These are phyloP conservation scores for Dactylonectria estremocensis DNA, from an alignment of 2,329 filamentous ascomycete genomes.

Conservation along the genomic window DNA sequence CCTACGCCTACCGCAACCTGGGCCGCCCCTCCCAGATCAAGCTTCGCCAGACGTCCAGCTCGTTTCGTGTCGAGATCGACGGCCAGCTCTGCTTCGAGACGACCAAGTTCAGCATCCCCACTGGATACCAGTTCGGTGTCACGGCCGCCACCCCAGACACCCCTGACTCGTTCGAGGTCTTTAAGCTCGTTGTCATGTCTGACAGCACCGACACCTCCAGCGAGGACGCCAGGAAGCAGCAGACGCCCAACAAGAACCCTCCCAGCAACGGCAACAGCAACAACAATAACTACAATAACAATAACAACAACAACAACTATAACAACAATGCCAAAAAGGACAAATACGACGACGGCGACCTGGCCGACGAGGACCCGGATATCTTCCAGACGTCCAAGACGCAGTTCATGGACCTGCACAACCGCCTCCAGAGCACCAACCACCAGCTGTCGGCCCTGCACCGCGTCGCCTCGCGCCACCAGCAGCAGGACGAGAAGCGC, in stretches of 20 bases:
- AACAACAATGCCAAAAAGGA: slow-evolving; percentile 45
- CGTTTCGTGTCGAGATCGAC: slow-evolving; percentile 86
- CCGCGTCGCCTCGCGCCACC: slow-evolving; percentile 67
- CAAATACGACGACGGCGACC: slow-evolving; percentile 56
- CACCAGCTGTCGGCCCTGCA: slow-evolving; percentile 78
- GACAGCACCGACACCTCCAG: slow-evolving; percentile 56
- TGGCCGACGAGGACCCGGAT: slow-evolving; percentile 65
- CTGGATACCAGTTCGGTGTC: slow-evolving; percentile 88
- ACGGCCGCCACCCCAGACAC: slow-evolving; percentile 91
- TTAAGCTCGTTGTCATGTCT: slow-evolving; percentile 84
- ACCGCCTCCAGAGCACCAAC: slow-evolving; percentile 81
- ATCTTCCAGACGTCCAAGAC: slow-evolving; percentile 64
- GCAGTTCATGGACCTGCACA: slow-evolving; percentile 89
- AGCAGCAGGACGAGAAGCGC: slow-evolving; percentile 68
- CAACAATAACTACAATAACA: slow-evolving; percentile 45
- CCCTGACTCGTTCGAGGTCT: slow-evolving; percentile 94
- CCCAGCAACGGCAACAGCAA: slow-evolving; percentile 48
- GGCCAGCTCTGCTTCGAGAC: slow-evolving; percentile 87
- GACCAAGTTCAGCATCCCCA: slow-evolving; percentile 82
- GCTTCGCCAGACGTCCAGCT: slow-evolving; percentile 74
- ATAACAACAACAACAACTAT: slow-evolving; percentile 55
- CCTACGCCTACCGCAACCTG: slow-evolving; percentile 91
- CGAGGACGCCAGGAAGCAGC: slow-evolving; percentile 49
- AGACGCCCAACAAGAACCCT: slow-evolving; percentile 46
- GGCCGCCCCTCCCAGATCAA: slow-evolving; percentile 87